Conservation (phyloP, 2,329 filamentous ascomycete genomes). For the Neurospora sp. region DNA sequence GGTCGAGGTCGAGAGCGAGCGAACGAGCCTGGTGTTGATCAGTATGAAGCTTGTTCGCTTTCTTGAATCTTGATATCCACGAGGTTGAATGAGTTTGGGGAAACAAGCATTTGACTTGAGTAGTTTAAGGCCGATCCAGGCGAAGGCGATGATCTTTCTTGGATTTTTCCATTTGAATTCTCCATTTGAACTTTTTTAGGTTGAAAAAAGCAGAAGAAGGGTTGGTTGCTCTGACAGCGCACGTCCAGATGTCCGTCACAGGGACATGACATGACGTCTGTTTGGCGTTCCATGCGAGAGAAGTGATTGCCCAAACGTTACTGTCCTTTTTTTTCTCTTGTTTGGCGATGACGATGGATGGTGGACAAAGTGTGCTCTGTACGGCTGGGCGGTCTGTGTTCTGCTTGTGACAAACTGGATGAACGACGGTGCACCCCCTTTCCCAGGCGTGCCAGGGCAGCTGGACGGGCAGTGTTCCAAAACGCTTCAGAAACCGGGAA, state of each 20-base stretch:
- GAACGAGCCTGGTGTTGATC: not conserved
- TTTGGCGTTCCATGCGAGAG: not conserved
- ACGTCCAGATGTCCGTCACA: not conserved
- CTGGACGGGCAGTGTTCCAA: not conserved
- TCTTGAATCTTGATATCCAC: not conserved
- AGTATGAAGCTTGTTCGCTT: not conserved
- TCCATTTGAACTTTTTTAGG: not conserved
- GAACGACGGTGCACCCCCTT: not conserved
- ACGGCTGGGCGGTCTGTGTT: not conserved
- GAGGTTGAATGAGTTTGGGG: not conserved
- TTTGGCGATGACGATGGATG: not conserved
- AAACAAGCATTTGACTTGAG: not conserved
- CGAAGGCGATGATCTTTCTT: not conserved
- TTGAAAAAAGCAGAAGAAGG: not conserved
- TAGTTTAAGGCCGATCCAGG: not conserved
- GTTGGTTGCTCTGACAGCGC: not conserved
- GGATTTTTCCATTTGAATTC: not conserved
- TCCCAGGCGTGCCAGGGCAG: not conserved
- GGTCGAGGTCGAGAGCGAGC: not conserved
- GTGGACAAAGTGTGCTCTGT: not conserved
- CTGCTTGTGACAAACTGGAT: not conserved
- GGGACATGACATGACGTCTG: not conserved
- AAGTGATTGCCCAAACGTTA: not conserved
- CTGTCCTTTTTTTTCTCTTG: not conserved
- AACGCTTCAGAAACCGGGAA: not conserved